These are phyloP conservation scores for Helianthus tuberosus DNA, from an alignment of 129 eudicot genomes.

Conservation along the genomic window DNA sequence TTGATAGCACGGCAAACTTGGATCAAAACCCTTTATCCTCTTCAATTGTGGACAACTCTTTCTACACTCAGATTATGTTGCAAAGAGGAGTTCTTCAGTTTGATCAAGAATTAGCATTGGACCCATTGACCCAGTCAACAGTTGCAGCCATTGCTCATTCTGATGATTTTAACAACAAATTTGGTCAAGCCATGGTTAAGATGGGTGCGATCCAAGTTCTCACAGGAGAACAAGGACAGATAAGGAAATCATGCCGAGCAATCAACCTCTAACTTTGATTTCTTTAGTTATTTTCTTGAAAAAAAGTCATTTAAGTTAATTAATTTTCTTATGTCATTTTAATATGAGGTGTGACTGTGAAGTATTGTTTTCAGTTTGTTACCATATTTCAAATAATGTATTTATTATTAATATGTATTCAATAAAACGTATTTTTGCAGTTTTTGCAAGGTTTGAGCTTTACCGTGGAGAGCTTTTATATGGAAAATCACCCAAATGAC, in stretches of 20 bases:
- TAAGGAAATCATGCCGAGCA: constrained; percentile 56
- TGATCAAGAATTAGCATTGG: constrained; percentile 56
- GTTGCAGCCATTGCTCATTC: constrained; percentile 37
- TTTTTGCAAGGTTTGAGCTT: neutral
- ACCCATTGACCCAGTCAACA: constrained; percentile 30
- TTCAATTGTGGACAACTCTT: constrained; percentile 48
- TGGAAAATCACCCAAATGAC: too few species aligned
- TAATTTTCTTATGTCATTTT: neutral
- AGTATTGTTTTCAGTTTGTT: neutral
- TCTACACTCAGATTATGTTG: constrained; percentile 36
- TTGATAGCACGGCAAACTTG: constrained; percentile 30
- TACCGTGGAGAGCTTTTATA: too few species aligned
- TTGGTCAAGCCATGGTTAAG: constrained; percentile 63
- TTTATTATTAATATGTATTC: neutral
- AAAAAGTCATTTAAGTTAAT: neutral
- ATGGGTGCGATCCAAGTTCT: constrained; percentile 59
- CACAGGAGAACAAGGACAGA: constrained; percentile 56
- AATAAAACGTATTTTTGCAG: neutral
- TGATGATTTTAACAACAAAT: constrained; percentile 33
- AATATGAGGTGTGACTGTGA: neutral
- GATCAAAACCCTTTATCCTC: constrained; percentile 54
- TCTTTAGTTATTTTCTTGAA: neutral
- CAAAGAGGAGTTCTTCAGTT: constrained; percentile 52
- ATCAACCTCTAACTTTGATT: constrained; percentile 16
- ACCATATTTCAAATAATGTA: neutral